Evolutionary conservation across 2,329 filamentous ascomycete genomes (phyloP), one percentile per base, ranked within the genome.

Genomic region (Alternaria postmessia): DNA sequence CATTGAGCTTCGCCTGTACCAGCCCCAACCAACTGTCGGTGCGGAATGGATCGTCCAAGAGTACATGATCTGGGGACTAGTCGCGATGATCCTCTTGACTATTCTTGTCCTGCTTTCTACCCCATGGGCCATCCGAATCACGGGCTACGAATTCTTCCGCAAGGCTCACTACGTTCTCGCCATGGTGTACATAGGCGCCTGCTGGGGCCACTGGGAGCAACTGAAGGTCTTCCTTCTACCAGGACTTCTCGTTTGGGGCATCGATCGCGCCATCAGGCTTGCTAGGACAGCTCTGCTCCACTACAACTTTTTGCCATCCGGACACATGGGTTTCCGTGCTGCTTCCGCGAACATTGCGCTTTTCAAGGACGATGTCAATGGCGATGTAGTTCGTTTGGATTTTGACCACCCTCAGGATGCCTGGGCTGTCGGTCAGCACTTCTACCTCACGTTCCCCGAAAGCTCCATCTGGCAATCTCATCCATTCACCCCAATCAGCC

Each of bases 111-210:
- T 88, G 5, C 80, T 91, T 53, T 89, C 88, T 60, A 84, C 84
- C 0, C 81, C 82, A 12, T 83, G 82, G 73, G 88, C 83, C 1
- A 90, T 93, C 58, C 83, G 84, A 8, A 77, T 84, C 48, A 92
- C 89, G 0, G 91, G 91, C 3, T 92, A 94, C 75, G 91, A 93
- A 69, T 88, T 90, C 77, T 93, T 93, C 82, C 85, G 90, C 62
- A 92, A 92, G 73, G 80, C 86, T 0, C 91, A 93, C 73, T 92
- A 92, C 67, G 81, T 92, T 12, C 81, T 93, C 2, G 91, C 90
- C 11, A 87, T 90, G 80, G 75, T 93, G 5, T 94, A 92, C 75
- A 86, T 93, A 12, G 91, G 89, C 5, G 90, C 89, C 3, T 90
- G 89, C 76, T 92, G 89, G 85, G 90, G 85, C 1, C 91, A 94